phyloP scores from a whole-genome alignment of 148 eudicot genomes.

The Camellia granthamiana region DNA sequence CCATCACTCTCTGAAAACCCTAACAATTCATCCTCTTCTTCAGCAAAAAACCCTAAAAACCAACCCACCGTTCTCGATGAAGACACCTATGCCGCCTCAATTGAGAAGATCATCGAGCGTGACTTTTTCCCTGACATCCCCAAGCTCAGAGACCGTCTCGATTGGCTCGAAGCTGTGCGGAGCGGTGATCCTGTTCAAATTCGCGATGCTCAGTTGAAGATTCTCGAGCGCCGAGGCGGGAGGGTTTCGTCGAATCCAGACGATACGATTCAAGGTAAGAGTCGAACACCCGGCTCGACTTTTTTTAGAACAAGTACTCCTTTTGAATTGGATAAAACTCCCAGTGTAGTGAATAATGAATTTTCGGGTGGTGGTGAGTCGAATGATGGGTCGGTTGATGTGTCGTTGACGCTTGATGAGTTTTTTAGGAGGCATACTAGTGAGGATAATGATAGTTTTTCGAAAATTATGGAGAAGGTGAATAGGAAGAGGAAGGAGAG shows the following conservation, averaged over 20 bases:
- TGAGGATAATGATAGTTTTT: slow-evolving; percentile 87
- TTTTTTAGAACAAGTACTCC: slow-evolving; percentile 59
- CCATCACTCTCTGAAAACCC: slow-evolving; percentile 27
- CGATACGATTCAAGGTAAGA: slow-evolving; percentile 30
- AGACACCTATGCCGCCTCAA: slow-evolving; percentile 80
- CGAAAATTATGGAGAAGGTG: slow-evolving; percentile 64
- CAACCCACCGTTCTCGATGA: slow-evolving; percentile 58
- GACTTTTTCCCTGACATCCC: slow-evolving; percentile 97
- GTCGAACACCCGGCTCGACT: slow-evolving; percentile 68
- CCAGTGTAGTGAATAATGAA: slow-evolving; percentile 28
- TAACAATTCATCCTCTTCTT: slow-evolving; percentile 10
- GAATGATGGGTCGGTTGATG: slow-evolving; percentile 33
- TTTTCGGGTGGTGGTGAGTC: slow-evolving; percentile 14
- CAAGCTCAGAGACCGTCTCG: slow-evolving; percentile 86
- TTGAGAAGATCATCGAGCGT: slow-evolving; percentile 87
- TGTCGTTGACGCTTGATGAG: slow-evolving; percentile 50
- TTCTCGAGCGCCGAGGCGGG: slow-evolving; percentile 66
- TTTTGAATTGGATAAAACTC: slow-evolving; percentile 43
- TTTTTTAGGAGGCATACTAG: slow-evolving; percentile 84
- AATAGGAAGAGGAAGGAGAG: slow-evolving; percentile 82
- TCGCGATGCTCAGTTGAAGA: slow-evolving; percentile 91
- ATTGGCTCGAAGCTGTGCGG: slow-evolving; percentile 82
- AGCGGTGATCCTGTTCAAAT: slow-evolving; percentile 68
- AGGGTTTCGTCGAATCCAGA: not conserved
- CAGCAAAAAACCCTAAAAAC: slow-evolving; percentile 25